Conservation (phyloP, 2,329 filamentous ascomycete species). For the Ophiostoma quercus region DNA sequence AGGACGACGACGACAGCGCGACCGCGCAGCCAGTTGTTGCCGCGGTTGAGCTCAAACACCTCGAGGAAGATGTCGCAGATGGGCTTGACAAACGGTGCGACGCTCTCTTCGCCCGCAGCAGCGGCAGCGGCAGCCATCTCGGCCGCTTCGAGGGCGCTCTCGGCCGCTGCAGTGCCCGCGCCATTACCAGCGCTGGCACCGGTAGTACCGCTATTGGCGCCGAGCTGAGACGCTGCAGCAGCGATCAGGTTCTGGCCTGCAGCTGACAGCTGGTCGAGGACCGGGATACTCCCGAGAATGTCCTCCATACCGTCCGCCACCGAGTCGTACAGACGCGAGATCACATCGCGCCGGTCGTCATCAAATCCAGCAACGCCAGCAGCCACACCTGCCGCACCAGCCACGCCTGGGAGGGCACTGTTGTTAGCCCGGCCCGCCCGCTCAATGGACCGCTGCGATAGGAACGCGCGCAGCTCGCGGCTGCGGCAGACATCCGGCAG, state of each 20-base stretch:
- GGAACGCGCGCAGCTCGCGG: constrained; percentile 82
- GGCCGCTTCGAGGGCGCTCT: constrained; percentile 70
- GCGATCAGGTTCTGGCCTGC: constrained; percentile 88
- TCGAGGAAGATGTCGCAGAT: constrained; percentile 98
- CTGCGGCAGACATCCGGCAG: constrained; percentile 92
- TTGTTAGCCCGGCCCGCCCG: constrained; percentile 43
- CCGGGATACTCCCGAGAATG: constrained; percentile 90
- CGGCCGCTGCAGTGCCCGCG: not conserved
- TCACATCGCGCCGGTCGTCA: constrained; percentile 76
- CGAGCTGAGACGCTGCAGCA: constrained; percentile 62
- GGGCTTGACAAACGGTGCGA: constrained; percentile 82
- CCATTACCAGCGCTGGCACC: not conserved
- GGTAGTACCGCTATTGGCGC: not conserved
- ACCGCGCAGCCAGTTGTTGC: constrained; percentile 95
- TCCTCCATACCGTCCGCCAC: constrained; percentile 98
- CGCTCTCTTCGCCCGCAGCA: constrained; percentile 68
- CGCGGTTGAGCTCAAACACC: constrained; percentile 86
- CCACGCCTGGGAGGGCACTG: not conserved
- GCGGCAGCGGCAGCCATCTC: constrained; percentile 66
- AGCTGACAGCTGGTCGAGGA: constrained; percentile 86
- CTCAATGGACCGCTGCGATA: constrained; percentile 75
- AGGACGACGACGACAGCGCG: constrained; percentile 93
- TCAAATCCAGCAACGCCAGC: constrained; percentile 2
- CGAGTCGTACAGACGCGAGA: constrained; percentile 90
- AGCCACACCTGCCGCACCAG: not conserved